Conservation (phyloP, 202 grass and related monocot species). For the Dendrocalamus latiflorus region DNA sequence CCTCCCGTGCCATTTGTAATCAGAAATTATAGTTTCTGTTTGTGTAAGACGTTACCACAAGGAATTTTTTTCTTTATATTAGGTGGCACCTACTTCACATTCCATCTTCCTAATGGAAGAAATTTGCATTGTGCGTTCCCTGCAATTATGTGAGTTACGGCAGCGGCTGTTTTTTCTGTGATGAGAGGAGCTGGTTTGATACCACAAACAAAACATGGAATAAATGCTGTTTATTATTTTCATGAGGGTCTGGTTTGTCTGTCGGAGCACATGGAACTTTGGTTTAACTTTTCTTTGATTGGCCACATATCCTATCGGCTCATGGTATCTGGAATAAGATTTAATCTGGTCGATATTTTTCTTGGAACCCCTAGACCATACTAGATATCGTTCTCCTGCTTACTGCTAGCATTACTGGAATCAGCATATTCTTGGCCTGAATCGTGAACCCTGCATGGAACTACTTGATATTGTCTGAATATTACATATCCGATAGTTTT, state of each 20-base stretch:
- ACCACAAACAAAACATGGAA: too few species aligned
- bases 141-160: background rate
- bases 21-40: background rate
- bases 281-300: background rate
- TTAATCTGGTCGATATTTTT: background rate
- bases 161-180: background rate
- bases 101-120: background rate
- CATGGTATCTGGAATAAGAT: background rate
- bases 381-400: background rate
- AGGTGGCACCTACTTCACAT: background rate
- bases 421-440: background rate
- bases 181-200: background rate
- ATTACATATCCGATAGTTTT: background rate
- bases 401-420: background rate
- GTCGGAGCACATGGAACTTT: background rate
- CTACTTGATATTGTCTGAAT: background rate
- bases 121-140: background rate
- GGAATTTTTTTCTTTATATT: background rate
- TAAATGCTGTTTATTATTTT: background rate
- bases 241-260: background rate
- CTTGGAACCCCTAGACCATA: background rate
- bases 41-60: background rate
- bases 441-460: slow-evolving; percentile 1
- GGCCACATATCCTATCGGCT: background rate
- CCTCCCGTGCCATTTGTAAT: background rate